phyloP scores from a whole-genome alignment of 345 rosid species.

The Lagerstroemia speciosa region DNA sequence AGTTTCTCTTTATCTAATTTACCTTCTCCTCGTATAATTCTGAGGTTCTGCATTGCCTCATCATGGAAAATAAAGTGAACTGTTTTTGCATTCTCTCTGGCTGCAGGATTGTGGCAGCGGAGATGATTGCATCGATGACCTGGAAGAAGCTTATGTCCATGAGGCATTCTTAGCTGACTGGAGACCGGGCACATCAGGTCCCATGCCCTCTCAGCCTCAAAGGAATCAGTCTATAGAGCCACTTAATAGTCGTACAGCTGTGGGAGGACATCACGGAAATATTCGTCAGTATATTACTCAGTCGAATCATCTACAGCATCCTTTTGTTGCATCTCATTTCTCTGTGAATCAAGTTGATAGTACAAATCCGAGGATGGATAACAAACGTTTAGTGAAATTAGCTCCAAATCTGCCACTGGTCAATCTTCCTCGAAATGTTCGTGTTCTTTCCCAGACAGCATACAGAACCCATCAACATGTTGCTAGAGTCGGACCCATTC shows the following conservation, averaged over 20 bases:
- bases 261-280: conserved; percentile 25
- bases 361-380: conserved; percentile 11
- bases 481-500: background rate
- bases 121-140: conserved; percentile 45
- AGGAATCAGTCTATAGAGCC: background rate
- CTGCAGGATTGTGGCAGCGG: conserved; percentile 50
- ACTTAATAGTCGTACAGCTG: conserved; percentile 2
- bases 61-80: background rate
- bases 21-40: background rate
- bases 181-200: conserved; percentile 46
- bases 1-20: background rate
- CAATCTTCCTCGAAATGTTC: conserved; percentile 86
- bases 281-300: conserved; percentile 26
- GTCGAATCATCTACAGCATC: conserved; percentile 14
- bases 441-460: conserved; percentile 66
- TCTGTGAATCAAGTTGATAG: background rate
- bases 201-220: conserved; percentile 3
- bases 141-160: conserved; percentile 65
- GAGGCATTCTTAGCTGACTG: conserved; percentile 83
- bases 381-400: conserved; percentile 59
- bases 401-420: conserved; percentile 93
- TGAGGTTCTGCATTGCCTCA: background rate
- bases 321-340: conserved; percentile 15
- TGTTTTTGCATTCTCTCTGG: conserved; percentile 1
- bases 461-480: conserved; percentile 30